These are phyloP conservation scores for Apostasia shenzhenica DNA, from an alignment of 106 monocot species.

Conservation along the genomic window DNA sequence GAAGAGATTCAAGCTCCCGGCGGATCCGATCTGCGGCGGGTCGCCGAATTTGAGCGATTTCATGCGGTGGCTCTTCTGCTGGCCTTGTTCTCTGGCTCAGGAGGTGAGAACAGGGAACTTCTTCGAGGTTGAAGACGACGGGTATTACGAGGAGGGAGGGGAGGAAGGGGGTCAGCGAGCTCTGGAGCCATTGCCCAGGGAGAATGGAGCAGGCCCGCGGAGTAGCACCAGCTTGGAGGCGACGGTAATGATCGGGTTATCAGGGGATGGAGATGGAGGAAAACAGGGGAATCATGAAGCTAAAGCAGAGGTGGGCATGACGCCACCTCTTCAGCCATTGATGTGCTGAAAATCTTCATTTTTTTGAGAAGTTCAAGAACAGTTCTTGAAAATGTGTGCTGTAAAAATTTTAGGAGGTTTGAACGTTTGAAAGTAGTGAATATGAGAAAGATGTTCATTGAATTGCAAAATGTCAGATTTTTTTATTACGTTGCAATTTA, in stretches of 20 bases:
- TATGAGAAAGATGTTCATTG: no score
- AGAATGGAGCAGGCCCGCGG: neutral
- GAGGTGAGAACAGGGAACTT: constrained; percentile 56
- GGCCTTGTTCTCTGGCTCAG: constrained; percentile 46
- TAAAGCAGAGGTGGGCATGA: neutral
- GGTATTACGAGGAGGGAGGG: constrained; percentile 5
- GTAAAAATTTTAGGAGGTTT: no score
- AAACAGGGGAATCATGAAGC: neutral
- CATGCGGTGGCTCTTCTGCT: constrained; percentile 43
- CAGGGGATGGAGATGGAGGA: neutral
- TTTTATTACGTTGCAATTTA: no score
- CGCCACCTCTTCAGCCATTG: neutral
- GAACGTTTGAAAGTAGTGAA: no score
- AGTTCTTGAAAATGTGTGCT: no score
- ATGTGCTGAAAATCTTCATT: no score
- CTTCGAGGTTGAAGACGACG: constrained; percentile 34
- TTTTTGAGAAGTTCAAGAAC: no score
- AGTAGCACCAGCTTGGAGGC: neutral
- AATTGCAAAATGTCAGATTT: no score
- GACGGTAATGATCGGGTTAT: neutral
- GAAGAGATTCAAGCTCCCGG: constrained; percentile 47
- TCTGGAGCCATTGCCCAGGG: constrained; percentile 24
- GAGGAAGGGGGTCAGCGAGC: constrained; percentile 4
- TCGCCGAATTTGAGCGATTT: constrained; percentile 26
- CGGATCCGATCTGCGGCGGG: constrained; percentile 20